phyloP scores from a whole-genome alignment of 768 basidiomycete genomes.

The Gyrodon lividus region DNA sequence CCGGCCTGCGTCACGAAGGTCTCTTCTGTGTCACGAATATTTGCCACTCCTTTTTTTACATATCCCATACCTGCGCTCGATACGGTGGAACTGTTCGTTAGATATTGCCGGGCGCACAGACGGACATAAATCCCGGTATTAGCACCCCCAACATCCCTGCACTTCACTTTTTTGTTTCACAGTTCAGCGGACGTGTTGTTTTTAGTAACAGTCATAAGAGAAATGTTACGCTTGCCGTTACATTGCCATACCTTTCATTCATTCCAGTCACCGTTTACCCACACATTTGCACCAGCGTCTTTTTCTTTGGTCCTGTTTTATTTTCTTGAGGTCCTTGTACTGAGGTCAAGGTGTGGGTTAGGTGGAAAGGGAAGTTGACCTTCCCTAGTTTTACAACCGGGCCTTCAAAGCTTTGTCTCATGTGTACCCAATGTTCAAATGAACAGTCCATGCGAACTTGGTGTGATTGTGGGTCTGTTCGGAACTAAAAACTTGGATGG shows the following conservation, averaged over 20 bases:
- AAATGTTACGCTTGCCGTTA: conserved; percentile 25
- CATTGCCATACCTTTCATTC: conserved; percentile 17
- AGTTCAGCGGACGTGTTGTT: conserved; percentile 26
- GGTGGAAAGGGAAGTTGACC: conserved; percentile 40
- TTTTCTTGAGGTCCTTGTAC: conserved; percentile 8
- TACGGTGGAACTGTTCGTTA: no score
- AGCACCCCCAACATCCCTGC: conserved; percentile 20
- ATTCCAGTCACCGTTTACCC: background rate
- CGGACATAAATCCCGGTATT: conserved; percentile 24
- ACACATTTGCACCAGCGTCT: conserved; percentile 15
- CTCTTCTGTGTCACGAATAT: conserved; percentile 11
- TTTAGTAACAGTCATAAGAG: conserved; percentile 19
- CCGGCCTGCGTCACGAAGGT: conserved; percentile 4
- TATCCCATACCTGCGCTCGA: conserved; percentile 12
- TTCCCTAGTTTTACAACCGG: conserved; percentile 27
- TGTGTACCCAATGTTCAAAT: conserved; percentile 1
- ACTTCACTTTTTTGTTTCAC: conserved; percentile 20
- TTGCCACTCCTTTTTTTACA: conserved; percentile 20
- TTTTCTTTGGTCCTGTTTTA: conserved; percentile 22
- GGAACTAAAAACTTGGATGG: no score
- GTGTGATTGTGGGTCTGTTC: background rate
- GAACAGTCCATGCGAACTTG: background rate
- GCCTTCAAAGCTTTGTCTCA: conserved; percentile 8
- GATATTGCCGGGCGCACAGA: conserved; percentile 8
- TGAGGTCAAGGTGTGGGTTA: conserved; percentile 10